Evolutionary conservation across 202 grass and related monocot genomes (phyloP), one percentile per base, ranked within the genome.

Genomic region (Panicum hallii): DNA sequence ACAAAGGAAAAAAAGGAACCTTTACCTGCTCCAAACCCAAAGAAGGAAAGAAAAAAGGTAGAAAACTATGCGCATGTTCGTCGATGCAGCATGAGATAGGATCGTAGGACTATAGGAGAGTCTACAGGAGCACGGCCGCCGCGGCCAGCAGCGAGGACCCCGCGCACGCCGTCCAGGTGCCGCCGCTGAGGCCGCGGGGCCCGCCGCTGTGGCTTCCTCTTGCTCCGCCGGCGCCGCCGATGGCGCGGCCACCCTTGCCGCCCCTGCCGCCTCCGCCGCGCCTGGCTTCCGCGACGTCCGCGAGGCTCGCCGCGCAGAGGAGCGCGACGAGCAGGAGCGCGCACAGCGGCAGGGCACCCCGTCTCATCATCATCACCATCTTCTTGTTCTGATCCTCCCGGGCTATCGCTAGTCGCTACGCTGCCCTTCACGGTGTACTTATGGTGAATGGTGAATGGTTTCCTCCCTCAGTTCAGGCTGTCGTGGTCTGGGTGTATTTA

Each of bases 101-200:
- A 32, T 32, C 32, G 32, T 32, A 32, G 1, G 32, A 32, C 2
- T 32, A 32, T 32, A 32, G 32, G 36, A 14, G 43, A 38, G 78
- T 36, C 70, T 89, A 75, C 30, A 84, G 10, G 9, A 86, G 78
- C 79, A 82, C 32, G 48, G 73, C 66, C 28, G 58, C 83, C 4
- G 42, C 66, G 15, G 71, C 71, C 6, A 89, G 83, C 55, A 89
- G 26, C 9, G 78, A 22, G 66, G 83, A 78, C 16, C 40, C 48
- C 38, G 65, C 17, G 79, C 79, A 90, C 48, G 79, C 48, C 57
- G 88, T 53, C 88, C 83, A 90, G 72, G 72, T 82, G 79, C 79
- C 79, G 14, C 88, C 66, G 79, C 83, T 78, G 64, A 85, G 64
- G 46, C 64, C 50, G 20, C 56, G 64, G 8, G 76, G 17, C 52